Evolutionary conservation across 306 rosid genomes (phyloP).

Genomic region (Pyrus pyrifolia): DNA sequence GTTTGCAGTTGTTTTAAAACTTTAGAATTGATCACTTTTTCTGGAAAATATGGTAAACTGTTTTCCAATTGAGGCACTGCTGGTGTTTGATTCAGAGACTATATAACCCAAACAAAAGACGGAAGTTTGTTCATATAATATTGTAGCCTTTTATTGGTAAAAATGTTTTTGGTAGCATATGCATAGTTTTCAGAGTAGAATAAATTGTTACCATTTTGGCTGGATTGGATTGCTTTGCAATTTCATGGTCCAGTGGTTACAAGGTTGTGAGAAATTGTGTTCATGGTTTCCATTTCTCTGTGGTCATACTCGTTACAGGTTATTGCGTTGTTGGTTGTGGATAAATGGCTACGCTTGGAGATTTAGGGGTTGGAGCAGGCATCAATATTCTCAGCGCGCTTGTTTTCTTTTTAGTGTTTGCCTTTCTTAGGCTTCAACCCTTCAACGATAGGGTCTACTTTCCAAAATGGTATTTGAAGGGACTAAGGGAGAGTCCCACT

Average conservation of each 20-base stretch:
- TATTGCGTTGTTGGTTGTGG: conserved; percentile 1
- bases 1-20: background rate
- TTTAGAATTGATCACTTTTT: background rate
- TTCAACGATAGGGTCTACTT: conserved; percentile 91
- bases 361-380: conserved; percentile 71
- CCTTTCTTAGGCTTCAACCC: conserved; percentile 91
- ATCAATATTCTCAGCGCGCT: conserved; percentile 70
- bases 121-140: background rate
- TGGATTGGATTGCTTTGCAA: background rate
- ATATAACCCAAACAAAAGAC: background rate
- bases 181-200: background rate
- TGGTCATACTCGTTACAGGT: conserved; percentile 26
- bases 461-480: conserved; percentile 89
- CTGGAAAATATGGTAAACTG: background rate
- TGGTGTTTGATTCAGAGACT: background rate
- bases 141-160: background rate
- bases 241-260: background rate
- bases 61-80: background rate
- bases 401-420: conserved; percentile 69
- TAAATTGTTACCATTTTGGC: background rate
- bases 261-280: background rate
- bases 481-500: conserved; percentile 71
- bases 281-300: background rate
- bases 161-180: background rate
- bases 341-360: conserved; percentile 70